Percentiles rank a stretch among this genome's conserved stretches.
These are phyloP conservation scores for Nowakowskiella sp. DNA, from an alignment of 192 early-diverging fungal genomes.

Conservation along the genomic window DNA sequence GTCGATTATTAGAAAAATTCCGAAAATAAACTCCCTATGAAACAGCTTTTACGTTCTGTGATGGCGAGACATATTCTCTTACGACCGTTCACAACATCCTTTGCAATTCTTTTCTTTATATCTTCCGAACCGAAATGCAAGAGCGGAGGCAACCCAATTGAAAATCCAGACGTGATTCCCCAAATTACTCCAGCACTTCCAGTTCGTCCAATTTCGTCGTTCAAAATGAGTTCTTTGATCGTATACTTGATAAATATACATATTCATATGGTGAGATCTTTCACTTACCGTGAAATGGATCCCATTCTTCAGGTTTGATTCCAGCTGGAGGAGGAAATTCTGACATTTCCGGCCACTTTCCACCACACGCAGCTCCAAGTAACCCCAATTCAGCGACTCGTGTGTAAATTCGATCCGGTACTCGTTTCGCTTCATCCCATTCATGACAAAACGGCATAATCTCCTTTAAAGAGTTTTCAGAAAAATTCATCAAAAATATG, in stretches of 20 bases:
- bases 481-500: no score
- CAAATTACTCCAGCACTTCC: conserved; percentile 53
- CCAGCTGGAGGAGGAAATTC: conserved; percentile 34
- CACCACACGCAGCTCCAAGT: conserved; percentile 41
- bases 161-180: conserved; percentile 50
- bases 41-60: conserved; percentile 52
- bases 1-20: conserved; percentile 23
- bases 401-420: conserved; percentile 50
- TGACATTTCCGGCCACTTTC: conserved; percentile 12
- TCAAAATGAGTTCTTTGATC: conserved; percentile 47
- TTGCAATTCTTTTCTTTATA: conserved; percentile 51
- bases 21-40: not conserved
- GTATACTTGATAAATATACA: no score
- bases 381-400: conserved; percentile 57
- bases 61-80: conserved; percentile 67
- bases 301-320: conserved; percentile 48
- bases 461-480: no score
- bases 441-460: conserved; percentile 58
- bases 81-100: conserved; percentile 48
- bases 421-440: conserved; percentile 60
- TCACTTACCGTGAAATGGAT: conserved; percentile 64
- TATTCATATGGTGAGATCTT: no score
- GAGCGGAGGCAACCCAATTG: conserved; percentile 65
- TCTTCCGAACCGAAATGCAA: conserved; percentile 54
- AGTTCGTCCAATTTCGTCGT: conserved; percentile 60